phyloP scores from a whole-genome alignment of 176 grass and related monocot species.

The Panicum miliaceum region DNA sequence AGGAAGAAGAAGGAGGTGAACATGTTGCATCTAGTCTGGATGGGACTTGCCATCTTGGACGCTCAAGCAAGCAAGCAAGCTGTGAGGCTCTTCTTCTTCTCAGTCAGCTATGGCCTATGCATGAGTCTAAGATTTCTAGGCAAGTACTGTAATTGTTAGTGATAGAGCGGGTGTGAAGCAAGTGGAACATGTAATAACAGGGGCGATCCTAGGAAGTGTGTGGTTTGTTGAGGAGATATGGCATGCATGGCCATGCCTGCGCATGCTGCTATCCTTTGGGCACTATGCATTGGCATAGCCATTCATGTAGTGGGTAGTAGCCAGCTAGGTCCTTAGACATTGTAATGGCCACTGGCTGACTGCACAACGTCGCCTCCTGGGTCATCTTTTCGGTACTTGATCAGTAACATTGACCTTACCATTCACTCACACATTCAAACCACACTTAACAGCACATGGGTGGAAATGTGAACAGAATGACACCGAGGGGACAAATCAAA shows the following conservation, averaged over 20 bases:
- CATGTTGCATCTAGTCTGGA: constrained; percentile 5
- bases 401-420: constrained; percentile 43
- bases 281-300: constrained; percentile 6
- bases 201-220: constrained; percentile 29
- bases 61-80: constrained; percentile 26
- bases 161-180: constrained; percentile 9
- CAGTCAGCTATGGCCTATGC: background rate
- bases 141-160: background rate
- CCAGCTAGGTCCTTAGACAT: background rate
- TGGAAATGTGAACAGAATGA: too few species aligned
- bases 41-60: constrained; percentile 38
- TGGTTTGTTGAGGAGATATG: constrained; percentile 39
- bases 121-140: too few species aligned
- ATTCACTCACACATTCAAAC: background rate
- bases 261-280: constrained; percentile 8
- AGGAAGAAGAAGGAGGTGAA: constrained; percentile 21
- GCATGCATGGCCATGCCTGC: background rate
- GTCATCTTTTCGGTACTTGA: constrained; percentile 68
- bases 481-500: too few species aligned
- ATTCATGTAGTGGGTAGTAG: background rate
- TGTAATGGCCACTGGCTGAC: constrained; percentile 27
- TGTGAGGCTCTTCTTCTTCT: background rate
- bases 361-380: background rate
- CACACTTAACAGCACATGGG: too few species aligned
- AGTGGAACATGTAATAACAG: background rate